phyloP scores from a whole-genome alignment of 768 basidiomycete species.

The Suillus paluster region DNA sequence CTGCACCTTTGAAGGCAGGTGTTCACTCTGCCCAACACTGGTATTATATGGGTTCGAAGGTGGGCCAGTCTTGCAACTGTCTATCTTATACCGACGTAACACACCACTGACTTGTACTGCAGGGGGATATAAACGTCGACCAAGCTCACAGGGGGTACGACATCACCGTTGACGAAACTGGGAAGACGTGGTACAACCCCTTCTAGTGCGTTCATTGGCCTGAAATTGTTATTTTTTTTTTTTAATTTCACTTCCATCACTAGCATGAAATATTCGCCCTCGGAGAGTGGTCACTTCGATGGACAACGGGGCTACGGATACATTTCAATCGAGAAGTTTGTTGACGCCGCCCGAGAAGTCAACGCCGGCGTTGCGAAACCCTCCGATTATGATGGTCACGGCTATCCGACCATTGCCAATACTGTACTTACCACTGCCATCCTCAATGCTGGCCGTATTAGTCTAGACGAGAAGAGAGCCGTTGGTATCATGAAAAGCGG shows the following conservation, averaged over 20 bases:
- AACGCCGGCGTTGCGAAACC: conserved; percentile 72
- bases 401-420: conserved; percentile 87
- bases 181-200: conserved; percentile 87
- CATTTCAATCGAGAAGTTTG: conserved; percentile 90
- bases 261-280: conserved; percentile 95
- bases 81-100: conserved; percentile 5
- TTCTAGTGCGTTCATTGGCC: conserved; percentile 69
- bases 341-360: conserved; percentile 81
- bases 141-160: conserved; percentile 96
- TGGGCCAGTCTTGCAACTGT: conserved; percentile 25
- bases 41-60: conserved; percentile 96
- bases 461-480: conserved; percentile 86
- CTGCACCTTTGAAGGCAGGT: conserved; percentile 88
- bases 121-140: conserved; percentile 93
- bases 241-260: conserved; percentile 17
- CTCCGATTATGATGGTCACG: conserved; percentile 75
- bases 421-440: conserved; percentile 89
- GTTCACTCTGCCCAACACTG: conserved; percentile 90
- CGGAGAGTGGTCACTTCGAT: conserved; percentile 91
- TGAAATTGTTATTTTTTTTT: neutral
- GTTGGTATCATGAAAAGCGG: conserved; percentile 76
- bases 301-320: conserved; percentile 94
- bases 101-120: conserved; percentile 9
- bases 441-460: conserved; percentile 88
- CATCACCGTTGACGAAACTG: conserved; percentile 82